phyloP scores from a whole-genome alignment of 2,329 filamentous ascomycete species.

The Cladosporium sp. region DNA sequence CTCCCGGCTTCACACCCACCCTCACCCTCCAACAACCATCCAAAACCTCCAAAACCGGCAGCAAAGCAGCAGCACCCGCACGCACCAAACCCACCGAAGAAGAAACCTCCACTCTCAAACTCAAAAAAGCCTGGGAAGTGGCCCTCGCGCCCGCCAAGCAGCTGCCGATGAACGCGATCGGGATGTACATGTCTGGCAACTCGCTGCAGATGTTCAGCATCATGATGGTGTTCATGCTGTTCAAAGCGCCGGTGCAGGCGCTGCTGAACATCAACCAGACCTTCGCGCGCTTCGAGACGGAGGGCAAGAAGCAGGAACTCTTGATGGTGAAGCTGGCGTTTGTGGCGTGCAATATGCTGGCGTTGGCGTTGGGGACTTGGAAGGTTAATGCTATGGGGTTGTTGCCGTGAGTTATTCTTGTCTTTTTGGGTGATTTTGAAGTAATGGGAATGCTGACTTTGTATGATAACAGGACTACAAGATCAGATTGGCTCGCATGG shows the following conservation, averaged over 20 bases:
- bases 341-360: slow-evolving; percentile 78
- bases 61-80: slow-evolving; percentile 30
- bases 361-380: slow-evolving; percentile 84
- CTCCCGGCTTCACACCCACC: slow-evolving; percentile 70
- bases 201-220: slow-evolving; percentile 98
- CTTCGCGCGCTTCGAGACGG: slow-evolving; percentile 88
- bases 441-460: slow-evolving; percentile 19
- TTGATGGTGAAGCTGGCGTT: slow-evolving; percentile 84
- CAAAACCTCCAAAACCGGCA: slow-evolving; percentile 18
- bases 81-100: slow-evolving; percentile 68
- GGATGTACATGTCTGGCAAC: slow-evolving; percentile 99
- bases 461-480: slow-evolving; percentile 65
- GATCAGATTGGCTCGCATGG: slow-evolving; percentile 98
- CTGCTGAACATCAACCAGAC: slow-evolving; percentile 76
- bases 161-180: slow-evolving; percentile 96
- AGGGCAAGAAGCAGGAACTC: slow-evolving; percentile 68
- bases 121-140: slow-evolving; percentile 99
- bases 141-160: slow-evolving; percentile 90
- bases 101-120: slow-evolving; percentile 91
- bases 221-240: slow-evolving; percentile 99
- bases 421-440: background rate
- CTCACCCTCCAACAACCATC: slow-evolving; percentile 18
- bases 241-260: slow-evolving; percentile 91
- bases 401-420: slow-evolving; percentile 64
- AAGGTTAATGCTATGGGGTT: slow-evolving; percentile 97